phyloP scores from a whole-genome alignment of 148 eudicot species.

The Camellia lanceoleosa region DNA sequence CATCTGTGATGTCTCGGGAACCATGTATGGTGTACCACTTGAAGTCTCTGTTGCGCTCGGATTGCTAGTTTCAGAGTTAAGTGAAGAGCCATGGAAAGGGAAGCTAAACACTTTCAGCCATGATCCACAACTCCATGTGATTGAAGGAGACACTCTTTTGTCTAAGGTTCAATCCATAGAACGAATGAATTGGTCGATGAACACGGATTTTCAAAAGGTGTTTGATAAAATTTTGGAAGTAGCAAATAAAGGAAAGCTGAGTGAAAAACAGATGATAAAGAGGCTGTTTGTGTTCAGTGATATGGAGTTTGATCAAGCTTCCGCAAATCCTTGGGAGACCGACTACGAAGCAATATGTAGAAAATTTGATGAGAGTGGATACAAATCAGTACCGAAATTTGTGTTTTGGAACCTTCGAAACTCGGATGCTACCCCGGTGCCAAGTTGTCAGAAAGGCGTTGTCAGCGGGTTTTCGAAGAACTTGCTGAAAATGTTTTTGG shows the following conservation, averaged over 20 bases:
- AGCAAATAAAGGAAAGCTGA: constrained; percentile 22
- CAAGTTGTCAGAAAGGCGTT: constrained; percentile 34
- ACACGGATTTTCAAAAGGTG: constrained; percentile 37
- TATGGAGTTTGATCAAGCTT: constrained; percentile 32
- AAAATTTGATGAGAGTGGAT: constrained; percentile 29
- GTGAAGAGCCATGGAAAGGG: constrained; percentile 39
- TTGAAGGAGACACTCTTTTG: constrained; percentile 18
- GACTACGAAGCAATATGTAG: constrained; percentile 27
- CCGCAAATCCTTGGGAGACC: constrained; percentile 23
- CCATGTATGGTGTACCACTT: constrained; percentile 7
- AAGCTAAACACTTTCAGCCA: constrained; percentile 30
- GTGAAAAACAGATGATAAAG: constrained; percentile 28
- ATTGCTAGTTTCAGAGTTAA: constrained; percentile 28
- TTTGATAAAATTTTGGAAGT: constrained; percentile 33
- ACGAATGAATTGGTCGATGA: constrained; percentile 21
- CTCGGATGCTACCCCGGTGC: constrained; percentile 43
- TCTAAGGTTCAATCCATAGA: constrained; percentile 16
- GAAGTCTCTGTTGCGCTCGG: constrained; percentile 17
- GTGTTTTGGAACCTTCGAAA: constrained; percentile 50
- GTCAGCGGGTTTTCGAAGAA: constrained; percentile 56
- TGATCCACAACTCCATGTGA: constrained; percentile 22
- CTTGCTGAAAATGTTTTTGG: constrained; percentile 35
- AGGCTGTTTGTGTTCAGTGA: constrained; percentile 35
- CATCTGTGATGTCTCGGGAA: constrained; percentile 18
- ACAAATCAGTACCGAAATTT: constrained; percentile 23